Base-by-base conservation (phyloP, 768 basidiomycete species). In the Heimioporus sp. region DNA sequence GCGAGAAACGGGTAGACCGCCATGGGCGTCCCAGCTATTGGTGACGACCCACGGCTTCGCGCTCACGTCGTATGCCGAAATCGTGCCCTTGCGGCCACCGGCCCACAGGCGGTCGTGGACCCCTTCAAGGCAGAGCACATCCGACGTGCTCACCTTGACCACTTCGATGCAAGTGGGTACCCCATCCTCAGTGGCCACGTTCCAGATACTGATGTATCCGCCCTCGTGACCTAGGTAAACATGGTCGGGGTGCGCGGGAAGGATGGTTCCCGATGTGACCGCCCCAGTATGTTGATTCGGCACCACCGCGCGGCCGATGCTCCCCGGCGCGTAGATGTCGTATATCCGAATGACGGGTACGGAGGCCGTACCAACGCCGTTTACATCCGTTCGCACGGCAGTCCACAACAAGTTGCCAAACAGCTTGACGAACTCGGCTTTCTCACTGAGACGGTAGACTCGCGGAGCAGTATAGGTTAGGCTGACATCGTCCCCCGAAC, bases 181-280 rank as follows among this genome's bases (percentile, higher is more conserved):
- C 37, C 80, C 82, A 53, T 82, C 84, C 2, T 70, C 72, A 0
- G 77, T 76, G 2, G 74, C 73, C 10, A 81, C 55, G 20, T 71
- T 60, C 94, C 97, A 99, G n/a, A 95, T 73, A 2, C 86, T 87
- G 55, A 98, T 76, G 62, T 79, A 85, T 0, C 96, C 96, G 38
- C 89, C 93, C 67, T 98, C 95, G 60, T 99, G 96, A 0, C 90
- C 93, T 32, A 99, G 73, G 60, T 86, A 97, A 36, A 91, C 87
- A 28, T 75, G 68, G 2, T 80, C 75, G 0, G 85, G 85, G 17
- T 81, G 74, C 1, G 83, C 80, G 0, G 90, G 86, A 8, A 98
- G 66, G 31, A 90, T 73, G 0, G 93, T 83, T 1, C 87, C 92
- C 32, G 85, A 82, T 0, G 90, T 91, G 17, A 98, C 88, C 2